phyloP scores from a whole-genome alignment of 495 filamentous ascomycete species.

The Parachaetomium inaequale region DNA sequence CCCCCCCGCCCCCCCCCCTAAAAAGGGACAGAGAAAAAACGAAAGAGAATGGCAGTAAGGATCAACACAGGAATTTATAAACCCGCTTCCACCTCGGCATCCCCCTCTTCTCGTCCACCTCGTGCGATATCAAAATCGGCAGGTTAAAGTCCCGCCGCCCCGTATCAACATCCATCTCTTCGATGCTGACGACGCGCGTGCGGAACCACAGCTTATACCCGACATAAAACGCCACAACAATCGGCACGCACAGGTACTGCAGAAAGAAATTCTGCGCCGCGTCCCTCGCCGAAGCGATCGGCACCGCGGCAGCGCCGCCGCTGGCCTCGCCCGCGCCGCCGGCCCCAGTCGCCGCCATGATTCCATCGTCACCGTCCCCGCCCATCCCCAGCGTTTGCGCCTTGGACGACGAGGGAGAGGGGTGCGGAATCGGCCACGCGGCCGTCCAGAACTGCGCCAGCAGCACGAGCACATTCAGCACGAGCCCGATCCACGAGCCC shows the following conservation, averaged over 20 bases:
- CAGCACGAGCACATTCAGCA: conserved; percentile 76
- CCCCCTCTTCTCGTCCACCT: conserved; percentile 62
- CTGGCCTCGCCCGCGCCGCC: conserved; percentile 43
- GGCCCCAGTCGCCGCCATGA: conserved; percentile 19
- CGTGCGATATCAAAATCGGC: conserved; percentile 67
- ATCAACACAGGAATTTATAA: conserved; percentile 53
- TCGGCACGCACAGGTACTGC: conserved; percentile 76
- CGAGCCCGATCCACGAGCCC: conserved; percentile 81
- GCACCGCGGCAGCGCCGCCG: background rate
- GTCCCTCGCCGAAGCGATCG: background rate
- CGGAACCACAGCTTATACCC: conserved; percentile 73
- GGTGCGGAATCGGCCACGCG: conserved; percentile 61
- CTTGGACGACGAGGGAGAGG: background rate
- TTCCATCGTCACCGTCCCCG: background rate
- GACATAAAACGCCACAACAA: conserved; percentile 73
- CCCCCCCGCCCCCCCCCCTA: background rate
- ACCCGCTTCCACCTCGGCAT: conserved; percentile 88
- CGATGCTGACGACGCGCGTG: conserved; percentile 61
- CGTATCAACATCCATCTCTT: conserved; percentile 81
- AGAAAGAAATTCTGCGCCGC: conserved; percentile 63
- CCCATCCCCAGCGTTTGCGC: background rate
- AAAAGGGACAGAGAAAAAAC: background rate
- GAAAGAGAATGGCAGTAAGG: background rate
- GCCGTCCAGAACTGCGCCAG: conserved; percentile 93
- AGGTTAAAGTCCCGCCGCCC: conserved; percentile 87